These are phyloP conservation scores for Scenedesmus sp. DNA, from an alignment of 163 green algal genomes.

Conservation along the genomic window DNA sequence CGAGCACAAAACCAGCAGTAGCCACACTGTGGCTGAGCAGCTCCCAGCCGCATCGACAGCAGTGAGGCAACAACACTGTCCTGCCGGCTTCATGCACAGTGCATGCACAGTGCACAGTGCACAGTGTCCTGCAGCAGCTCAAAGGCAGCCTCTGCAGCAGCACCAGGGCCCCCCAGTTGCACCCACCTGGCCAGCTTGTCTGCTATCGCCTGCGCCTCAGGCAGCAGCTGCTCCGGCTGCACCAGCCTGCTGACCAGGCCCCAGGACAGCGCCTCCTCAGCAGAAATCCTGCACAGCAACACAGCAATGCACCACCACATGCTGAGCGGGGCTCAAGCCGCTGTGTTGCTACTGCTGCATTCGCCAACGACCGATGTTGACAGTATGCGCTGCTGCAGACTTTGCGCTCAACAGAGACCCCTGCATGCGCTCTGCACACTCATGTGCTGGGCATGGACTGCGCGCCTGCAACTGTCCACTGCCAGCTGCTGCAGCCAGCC, in stretches of 20 bases:
- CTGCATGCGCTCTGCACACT: no score
- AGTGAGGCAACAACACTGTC: not conserved
- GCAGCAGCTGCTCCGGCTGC: constrained; percentile 64
- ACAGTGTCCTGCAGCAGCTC: not conserved
- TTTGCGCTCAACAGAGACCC: no score
- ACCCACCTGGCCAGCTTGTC: constrained; percentile 64
- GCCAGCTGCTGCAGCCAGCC: no score
- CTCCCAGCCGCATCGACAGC: not conserved
- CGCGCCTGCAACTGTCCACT: not conserved
- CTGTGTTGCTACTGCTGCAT: no score
- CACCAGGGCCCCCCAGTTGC: not conserved
- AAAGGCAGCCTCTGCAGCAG: not conserved
- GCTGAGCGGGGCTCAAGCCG: no score
- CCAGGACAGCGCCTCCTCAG: constrained; percentile 62
- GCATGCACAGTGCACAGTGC: no score
- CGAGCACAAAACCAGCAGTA: no score
- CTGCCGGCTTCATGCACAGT: not conserved
- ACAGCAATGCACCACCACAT: no score
- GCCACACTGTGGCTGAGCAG: no score
- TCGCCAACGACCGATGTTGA: not conserved
- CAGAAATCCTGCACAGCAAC: constrained; percentile 59
- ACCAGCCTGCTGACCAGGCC: constrained; percentile 75
- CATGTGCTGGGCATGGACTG: not conserved
- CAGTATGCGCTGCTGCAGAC: not conserved
- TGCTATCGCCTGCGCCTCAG: constrained; percentile 70